Evolutionary conservation across 2,329 filamentous ascomycete species (phyloP).

Genomic region (Pseudogymnoascus verrucosus): DNA sequence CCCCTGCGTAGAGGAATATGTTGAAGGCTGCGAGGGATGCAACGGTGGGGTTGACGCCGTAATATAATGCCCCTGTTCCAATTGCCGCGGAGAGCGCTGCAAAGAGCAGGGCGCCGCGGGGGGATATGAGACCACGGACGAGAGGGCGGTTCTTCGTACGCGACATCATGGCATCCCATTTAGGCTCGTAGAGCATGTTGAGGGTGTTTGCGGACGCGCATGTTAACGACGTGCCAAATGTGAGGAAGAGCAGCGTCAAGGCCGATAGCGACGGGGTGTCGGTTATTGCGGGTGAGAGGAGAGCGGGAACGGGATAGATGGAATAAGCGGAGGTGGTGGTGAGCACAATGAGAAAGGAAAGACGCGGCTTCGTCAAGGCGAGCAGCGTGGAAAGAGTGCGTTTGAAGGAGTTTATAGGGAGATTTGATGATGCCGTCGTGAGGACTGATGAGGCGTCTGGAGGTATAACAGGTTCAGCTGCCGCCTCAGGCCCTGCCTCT

Average conservation of each 20-base stretch:
- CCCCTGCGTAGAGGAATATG: slow-evolving; percentile 79
- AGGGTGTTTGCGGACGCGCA: slow-evolving; percentile 87
- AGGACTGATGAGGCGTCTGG: slow-evolving; percentile 49
- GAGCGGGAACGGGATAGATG: slow-evolving; percentile 82
- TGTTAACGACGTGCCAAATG: slow-evolving; percentile 78
- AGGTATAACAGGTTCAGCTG: slow-evolving; percentile 28
- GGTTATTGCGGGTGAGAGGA: slow-evolving; percentile 62
- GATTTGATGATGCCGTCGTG: slow-evolving; percentile 42
- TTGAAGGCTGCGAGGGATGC: slow-evolving; percentile 78
- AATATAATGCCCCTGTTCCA: slow-evolving; percentile 69
- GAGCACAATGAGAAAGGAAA: slow-evolving; percentile 84
- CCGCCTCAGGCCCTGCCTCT: slow-evolving; percentile 14
- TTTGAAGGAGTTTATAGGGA: slow-evolving; percentile 44
- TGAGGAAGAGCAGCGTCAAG: slow-evolving; percentile 86
- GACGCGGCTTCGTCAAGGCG: slow-evolving; percentile 87
- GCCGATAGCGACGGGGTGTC: slow-evolving; percentile 74
- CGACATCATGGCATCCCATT: slow-evolving; percentile 85
- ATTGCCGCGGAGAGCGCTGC: slow-evolving; percentile 62
- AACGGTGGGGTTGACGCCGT: slow-evolving; percentile 90
- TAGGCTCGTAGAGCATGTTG: slow-evolving; percentile 94
- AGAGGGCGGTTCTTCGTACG: slow-evolving; percentile 87
- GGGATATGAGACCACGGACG: slow-evolving; percentile 70
- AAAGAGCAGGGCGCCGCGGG: slow-evolving; percentile 66
- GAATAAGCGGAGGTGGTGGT: slow-evolving; percentile 87
- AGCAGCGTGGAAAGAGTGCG: slow-evolving; percentile 74